Evolutionary conservation across 345 rosid genomes (phyloP), one percentile per base, ranked within the genome.

Genomic region (Citrus glauca): DNA sequence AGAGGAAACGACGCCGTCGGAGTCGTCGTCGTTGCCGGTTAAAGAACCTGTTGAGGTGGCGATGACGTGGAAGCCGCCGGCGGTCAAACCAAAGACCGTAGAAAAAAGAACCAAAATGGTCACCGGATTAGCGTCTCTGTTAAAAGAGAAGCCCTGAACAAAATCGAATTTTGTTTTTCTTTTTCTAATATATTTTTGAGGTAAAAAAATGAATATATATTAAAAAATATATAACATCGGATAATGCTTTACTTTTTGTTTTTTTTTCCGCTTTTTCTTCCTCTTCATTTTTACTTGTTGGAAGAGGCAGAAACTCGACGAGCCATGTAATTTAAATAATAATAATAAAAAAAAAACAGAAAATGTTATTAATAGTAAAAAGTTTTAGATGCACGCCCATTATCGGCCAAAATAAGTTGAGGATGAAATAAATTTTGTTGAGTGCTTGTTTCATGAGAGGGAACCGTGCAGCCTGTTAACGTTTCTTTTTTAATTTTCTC

Each of bases 111-210:
- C 87, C 77, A 90, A 90, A 86, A 77, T 90, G 56, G 96, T 95
- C 82, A 93, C 97, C 80, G 97, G 97, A 77, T 87, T 95, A 76
- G 98, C 97, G 79, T 90, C 90, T 69, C 94, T 95, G n/a, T 87
- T 95, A 33, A 87, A 84, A 74, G 91, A 89, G 87, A 90, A 85
- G 71, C 84, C 92, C 37, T 95, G 85, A 90, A 81, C 28, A 72
- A 72, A 72, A 72, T 11, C 9, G 30, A 56, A 59, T 69, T 69
- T 69, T 50, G 83, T 63, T 81, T 88, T 92, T 89, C 67, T 72
- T 45, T 59, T 72, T 53, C 5, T 30, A 42, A 71, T 64, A 27
- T 69, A 45, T 60, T 82, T 81, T 84, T 71, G 77, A 65, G 70
- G 69, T 71, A 73, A 50, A 78, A 77, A 59, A 71, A 75, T 59